Evolutionary conservation across 805 yeast species (phyloP).

Genomic region (Candida boidinii): DNA sequence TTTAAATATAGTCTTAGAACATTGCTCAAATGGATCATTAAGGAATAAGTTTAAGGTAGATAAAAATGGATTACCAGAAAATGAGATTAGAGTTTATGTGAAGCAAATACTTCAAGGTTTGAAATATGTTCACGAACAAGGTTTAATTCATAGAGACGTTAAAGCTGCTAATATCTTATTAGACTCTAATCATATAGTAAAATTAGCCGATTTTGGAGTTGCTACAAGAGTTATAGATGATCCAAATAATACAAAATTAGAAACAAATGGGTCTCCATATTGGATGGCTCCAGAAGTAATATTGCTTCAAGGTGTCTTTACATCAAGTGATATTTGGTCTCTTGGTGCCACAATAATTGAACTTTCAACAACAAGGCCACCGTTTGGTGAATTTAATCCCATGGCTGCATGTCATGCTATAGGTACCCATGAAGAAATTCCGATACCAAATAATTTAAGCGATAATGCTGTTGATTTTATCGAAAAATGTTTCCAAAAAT

Average conservation of each 20-base stretch:
- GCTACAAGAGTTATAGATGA: conserved; percentile 37
- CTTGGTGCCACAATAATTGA: conserved; percentile 93
- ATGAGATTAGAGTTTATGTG: conserved; percentile 39
- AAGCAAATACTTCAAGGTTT: conserved; percentile 52
- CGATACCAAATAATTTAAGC: conserved; percentile 37
- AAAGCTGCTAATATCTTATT: conserved; percentile 68
- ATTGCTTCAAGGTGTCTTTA: conserved; percentile 72
- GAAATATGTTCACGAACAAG: conserved; percentile 59
- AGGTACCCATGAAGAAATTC: conserved; percentile 66
- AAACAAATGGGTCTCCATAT: conserved; percentile 80
- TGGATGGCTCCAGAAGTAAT: conserved; percentile 99
- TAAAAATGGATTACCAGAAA: conserved; percentile 49
- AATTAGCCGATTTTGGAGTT: conserved; percentile 73
- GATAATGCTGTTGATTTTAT: conserved; percentile 42
- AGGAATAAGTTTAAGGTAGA: conserved; percentile 39
- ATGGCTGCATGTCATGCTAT: conserved; percentile 81
- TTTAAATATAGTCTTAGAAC: conserved; percentile 57
- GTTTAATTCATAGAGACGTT: conserved; percentile 70
- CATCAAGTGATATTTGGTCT: conserved; percentile 90
- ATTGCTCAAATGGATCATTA: conserved; percentile 57
- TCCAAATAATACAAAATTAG: conserved; percentile 13
- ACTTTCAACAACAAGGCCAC: conserved; percentile 78
- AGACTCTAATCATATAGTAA: conserved; percentile 48
- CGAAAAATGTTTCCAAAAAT: conserved; percentile 61
- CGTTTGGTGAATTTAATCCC: conserved; percentile 67